Base-by-base conservation (phyloP, 2,329 filamentous ascomycete species). In the Colletotrichum camelliae region DNA sequence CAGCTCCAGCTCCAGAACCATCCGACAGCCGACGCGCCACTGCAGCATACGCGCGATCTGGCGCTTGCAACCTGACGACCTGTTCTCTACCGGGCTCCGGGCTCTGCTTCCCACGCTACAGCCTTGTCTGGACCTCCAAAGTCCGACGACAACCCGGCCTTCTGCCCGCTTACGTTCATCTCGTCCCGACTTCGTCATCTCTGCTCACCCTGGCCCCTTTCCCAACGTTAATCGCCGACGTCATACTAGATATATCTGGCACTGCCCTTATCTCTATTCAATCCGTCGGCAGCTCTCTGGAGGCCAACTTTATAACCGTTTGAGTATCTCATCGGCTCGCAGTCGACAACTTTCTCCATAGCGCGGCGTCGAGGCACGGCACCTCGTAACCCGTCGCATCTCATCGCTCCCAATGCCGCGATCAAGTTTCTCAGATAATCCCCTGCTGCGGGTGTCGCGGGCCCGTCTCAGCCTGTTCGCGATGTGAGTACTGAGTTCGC, bases 381-480 rank as follows among this genome's bases (percentile, higher is more conserved):
- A 68, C 73, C 73, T 72, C 62, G 70, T 21, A 62, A 4, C 37
- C 68, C 57, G 37, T 65, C 70, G 70, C 74, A 35, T 70, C 24
- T 37, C 24, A 55, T 70, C 71, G 71, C 71, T 4, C 35, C 3
- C 52, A 77, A 88, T 88, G 87, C 84, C 86, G 80, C 86, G 87
- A 76, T 84, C 84, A 69, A 88, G 87, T 81, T 86, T 89, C 82
- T 87, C 87, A 29, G 86, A 88, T 73, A 89, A 91, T 67, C 93
- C 93, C 48, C 85, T 93, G 67, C 86, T 95, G 76, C 91, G 92
- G 83, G 95, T 96, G 78, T 96, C 94, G 81, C 90, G 94, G 94
- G 78, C 94, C 94, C 5, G 94, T 96, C 48, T 94, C 94, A 69
- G 94, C 95, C 31, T 96, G 94, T 85, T 94, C 94, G 69, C 89